Evolutionary conservation across 768 basidiomycete genomes (phyloP).

Genomic region (Tricholoma matsutake): DNA sequence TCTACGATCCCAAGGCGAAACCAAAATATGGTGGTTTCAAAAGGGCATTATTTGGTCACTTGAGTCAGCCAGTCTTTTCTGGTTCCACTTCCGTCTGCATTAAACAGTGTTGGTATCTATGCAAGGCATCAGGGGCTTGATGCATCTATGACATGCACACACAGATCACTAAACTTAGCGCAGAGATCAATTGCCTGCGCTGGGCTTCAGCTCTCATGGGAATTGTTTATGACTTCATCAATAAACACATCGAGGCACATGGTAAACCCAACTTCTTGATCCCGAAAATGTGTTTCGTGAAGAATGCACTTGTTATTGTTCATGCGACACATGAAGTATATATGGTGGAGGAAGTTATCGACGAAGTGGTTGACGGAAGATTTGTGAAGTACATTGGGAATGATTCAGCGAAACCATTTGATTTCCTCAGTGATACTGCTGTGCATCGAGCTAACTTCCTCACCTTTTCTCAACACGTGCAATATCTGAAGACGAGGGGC

Average conservation of each 20-base stretch:
- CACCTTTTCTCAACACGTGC: neutral
- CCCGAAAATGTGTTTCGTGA: neutral
- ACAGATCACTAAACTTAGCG: neutral
- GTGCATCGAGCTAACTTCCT: neutral
- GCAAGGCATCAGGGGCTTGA: neutral
- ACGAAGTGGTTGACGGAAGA: neutral
- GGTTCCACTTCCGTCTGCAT: neutral
- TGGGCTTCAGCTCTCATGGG: neutral
- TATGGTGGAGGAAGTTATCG: neutral
- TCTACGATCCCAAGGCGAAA: neutral
- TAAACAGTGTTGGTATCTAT: neutral
- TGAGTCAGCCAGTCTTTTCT: neutral
- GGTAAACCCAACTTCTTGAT: neutral
- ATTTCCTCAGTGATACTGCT: neutral
- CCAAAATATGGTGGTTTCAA: neutral
- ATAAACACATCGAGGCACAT: neutral
- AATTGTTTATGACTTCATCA: neutral
- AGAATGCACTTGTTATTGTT: neutral
- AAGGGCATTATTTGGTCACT: neutral
- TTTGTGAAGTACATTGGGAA: neutral
- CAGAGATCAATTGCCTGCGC: neutral
- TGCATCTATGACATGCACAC: neutral
- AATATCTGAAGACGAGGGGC: neutral
- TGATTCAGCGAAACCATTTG: neutral
- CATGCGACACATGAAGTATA: neutral